phyloP scores from a whole-genome alignment of 2,329 filamentous ascomycete species.

The Ascochyta rabiei region DNA sequence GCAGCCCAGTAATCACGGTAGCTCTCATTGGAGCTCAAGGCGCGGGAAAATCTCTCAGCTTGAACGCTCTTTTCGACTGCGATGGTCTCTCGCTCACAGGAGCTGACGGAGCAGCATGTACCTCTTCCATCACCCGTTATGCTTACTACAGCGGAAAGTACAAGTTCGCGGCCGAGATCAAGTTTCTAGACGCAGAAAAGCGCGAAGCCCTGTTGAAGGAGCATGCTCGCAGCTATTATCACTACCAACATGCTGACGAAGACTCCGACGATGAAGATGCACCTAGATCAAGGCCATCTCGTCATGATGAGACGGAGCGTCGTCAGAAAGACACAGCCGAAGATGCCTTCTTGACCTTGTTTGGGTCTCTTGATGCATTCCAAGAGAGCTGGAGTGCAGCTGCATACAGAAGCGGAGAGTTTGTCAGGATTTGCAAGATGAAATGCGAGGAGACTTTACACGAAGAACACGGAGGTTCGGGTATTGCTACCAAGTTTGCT shows the following conservation, averaged over 20 bases:
- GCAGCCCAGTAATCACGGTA: constrained; percentile 15
- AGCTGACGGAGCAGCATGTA: constrained; percentile 29
- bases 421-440: constrained; percentile 17
- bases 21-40: constrained; percentile 32
- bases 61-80: constrained; percentile 28
- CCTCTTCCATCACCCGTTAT: constrained; percentile 22
- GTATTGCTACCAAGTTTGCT: neutral
- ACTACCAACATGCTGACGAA: constrained; percentile 22
- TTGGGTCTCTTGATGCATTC: constrained; percentile 23
- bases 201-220: constrained; percentile 22
- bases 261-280: constrained; percentile 26
- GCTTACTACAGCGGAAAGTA: neutral
- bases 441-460: constrained; percentile 24
- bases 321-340: constrained; percentile 26
- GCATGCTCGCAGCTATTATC: constrained; percentile 15
- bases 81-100: constrained; percentile 28
- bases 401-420: constrained; percentile 17
- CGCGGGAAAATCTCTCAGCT: constrained; percentile 25
- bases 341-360: constrained; percentile 28
- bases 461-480: neutral
- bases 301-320: constrained; percentile 23
- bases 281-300: neutral
- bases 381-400: constrained; percentile 13
- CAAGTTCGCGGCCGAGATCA: constrained; percentile 21
- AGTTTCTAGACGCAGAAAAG: constrained; percentile 20